phyloP scores from a whole-genome alignment of 768 basidiomycete genomes.

The Leccinum aurantiacum region DNA sequence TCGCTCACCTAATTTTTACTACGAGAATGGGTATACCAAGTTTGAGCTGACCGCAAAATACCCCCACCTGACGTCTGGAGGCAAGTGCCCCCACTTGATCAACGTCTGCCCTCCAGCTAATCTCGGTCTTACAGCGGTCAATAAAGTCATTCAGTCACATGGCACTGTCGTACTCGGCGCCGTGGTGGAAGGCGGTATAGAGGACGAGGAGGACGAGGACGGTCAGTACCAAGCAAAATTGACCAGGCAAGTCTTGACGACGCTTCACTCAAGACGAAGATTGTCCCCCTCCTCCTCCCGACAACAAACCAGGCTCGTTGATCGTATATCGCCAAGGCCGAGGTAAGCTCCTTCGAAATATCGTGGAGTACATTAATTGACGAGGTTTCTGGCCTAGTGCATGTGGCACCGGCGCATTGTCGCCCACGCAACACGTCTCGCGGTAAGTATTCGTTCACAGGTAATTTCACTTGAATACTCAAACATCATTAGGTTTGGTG shows the following conservation, averaged over 20 bases:
- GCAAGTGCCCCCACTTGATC: conserved; percentile 18
- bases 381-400: conserved; percentile 16
- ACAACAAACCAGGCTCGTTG: conserved; percentile 50
- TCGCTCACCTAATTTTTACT: conserved; percentile 27
- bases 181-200: conserved; percentile 45
- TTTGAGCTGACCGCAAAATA: conserved; percentile 33
- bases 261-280: conserved; percentile 5
- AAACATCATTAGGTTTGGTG: conserved; percentile 12
- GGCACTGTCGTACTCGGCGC: conserved; percentile 45
- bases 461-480: background rate
- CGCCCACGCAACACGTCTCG: conserved; percentile 17
- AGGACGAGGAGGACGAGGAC: conserved; percentile 33
- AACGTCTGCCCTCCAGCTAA: conserved; percentile 4
- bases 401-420: conserved; percentile 21
- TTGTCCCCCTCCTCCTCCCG: conserved; percentile 38
- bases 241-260: conserved; percentile 16
- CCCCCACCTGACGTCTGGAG: conserved; percentile 47
- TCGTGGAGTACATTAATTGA: background rate
- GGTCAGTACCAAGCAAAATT: conserved; percentile 17
- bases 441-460: conserved; percentile 13
- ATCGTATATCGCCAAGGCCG: conserved; percentile 39
- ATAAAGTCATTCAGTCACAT: conserved; percentile 48
- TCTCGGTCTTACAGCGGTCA: conserved; percentile 42
- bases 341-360: conserved; percentile 15
- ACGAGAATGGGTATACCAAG: conserved; percentile 26